Conservation (phyloP, 371 early-diverging fungal species). For the Chytridium lagenaria region DNA sequence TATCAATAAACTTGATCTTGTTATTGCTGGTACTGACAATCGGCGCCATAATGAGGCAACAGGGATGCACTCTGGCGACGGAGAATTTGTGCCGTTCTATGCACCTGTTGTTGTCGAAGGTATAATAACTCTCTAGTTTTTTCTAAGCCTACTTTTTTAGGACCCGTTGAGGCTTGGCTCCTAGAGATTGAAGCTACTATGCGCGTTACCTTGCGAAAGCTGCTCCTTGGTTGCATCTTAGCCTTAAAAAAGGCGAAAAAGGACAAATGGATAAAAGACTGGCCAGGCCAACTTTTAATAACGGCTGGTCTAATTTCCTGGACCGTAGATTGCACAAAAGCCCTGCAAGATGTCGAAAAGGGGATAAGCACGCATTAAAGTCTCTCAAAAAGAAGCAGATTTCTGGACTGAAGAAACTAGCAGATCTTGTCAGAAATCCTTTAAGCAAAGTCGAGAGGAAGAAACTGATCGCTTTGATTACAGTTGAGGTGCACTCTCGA, state of each 20-base stretch:
- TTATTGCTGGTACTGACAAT: conserved; percentile 50
- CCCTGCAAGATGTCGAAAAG: conserved; percentile 56
- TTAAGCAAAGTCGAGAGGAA: conserved; percentile 58
- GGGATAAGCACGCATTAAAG: conserved; percentile 60
- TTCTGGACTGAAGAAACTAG: conserved; percentile 57
- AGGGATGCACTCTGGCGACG: conserved; percentile 65
- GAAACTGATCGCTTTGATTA: conserved; percentile 61
- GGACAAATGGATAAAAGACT: conserved; percentile 65
- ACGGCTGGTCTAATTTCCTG: conserved; percentile 59
- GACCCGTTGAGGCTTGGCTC: conserved; percentile 63
- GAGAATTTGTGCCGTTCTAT: conserved; percentile 61
- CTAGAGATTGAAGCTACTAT: conserved; percentile 56
- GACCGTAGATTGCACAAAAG: conserved; percentile 60
- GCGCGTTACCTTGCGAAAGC: conserved; percentile 54
- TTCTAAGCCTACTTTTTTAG: conserved; percentile 18
- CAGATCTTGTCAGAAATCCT: conserved; percentile 56
- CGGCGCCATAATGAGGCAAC: conserved; percentile 56
- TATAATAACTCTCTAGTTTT: neutral
- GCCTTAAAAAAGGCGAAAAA: conserved; percentile 58
- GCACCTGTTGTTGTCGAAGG: conserved; percentile 58
- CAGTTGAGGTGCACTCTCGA: conserved; percentile 62
- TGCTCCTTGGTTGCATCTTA: conserved; percentile 49
- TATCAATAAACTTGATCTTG: conserved; percentile 57
- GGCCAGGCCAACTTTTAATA: conserved; percentile 63
- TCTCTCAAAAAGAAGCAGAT: conserved; percentile 61